Evolutionary conservation across 1,139 yeast genomes (phyloP), one percentile per base, ranked within the genome.

Genomic region (Scheffersomyces illinoinensis): DNA sequence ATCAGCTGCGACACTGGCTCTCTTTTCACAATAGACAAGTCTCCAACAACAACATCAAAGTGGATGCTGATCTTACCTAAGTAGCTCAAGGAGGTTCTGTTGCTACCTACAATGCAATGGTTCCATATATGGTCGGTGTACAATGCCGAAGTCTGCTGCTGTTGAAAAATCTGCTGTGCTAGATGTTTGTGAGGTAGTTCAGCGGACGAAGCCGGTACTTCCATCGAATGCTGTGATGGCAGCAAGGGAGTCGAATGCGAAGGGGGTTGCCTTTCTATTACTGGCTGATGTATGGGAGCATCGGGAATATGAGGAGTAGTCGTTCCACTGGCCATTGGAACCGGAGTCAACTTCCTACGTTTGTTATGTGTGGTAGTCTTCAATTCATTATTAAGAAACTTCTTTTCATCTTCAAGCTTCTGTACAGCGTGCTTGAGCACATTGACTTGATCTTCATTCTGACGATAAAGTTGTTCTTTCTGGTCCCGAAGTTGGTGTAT

Each of bases 351-450:
- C 48, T 61, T 63, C 26, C 61, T 58, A 53, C 63, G 57, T 20
- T 63, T 56, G 58, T 65, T 54, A 48, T 63, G 53, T 47, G 70
- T 62, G 19, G 70, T 63, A 14, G 75, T 68, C 57, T 73, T 70
- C 54, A 81, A 64, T 63, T 80, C 84, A 64, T 79, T 79, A 56
- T 71, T 74, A 50, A 90, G 71, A 66, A 92, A 91, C 75, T 85
- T 85, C 73, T 86, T 85, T 66, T 91, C 96, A 65, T 89, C 92
- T 66, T 88, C 90, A 52, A 89, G 72, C 61, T 82, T 81, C 62
- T 81, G 85, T 1, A 90, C 76, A 26, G 81, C 76, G 48, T 75
- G 76, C 57, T 76, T 75, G 57, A 87, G 70, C 17, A 76, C 71
- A 20, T 69, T 70, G 5, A 86, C 69, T 62, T 83, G 85, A 2